These are phyloP conservation scores for Xylaria flabelliformis DNA, from an alignment of 495 filamentous ascomycete genomes.

Conservation along the genomic window DNA sequence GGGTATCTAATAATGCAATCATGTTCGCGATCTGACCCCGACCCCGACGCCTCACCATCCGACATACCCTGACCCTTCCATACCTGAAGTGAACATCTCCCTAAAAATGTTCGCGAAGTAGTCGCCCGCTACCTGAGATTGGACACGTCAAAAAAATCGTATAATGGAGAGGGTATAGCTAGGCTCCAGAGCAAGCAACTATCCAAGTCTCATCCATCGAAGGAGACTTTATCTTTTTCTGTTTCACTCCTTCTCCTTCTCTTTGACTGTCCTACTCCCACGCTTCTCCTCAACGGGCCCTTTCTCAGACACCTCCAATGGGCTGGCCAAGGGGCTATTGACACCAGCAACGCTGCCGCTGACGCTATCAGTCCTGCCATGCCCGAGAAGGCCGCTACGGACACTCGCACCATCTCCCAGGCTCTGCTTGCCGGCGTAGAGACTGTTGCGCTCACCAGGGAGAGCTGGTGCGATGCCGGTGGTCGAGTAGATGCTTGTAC, in stretches of 20 bases:
- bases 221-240: background rate
- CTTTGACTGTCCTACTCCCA: slow-evolving; percentile 28
- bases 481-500: slow-evolving; percentile 85
- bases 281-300: slow-evolving; percentile 41
- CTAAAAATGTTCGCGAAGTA: background rate
- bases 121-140: background rate
- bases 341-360: slow-evolving; percentile 73
- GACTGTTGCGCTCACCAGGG: slow-evolving; percentile 78
- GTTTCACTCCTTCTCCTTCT: slow-evolving; percentile 28
- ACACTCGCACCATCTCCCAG: slow-evolving; percentile 78
- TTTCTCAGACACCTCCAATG: slow-evolving; percentile 51
- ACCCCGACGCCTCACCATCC: slow-evolving; percentile 21
- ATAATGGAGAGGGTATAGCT: background rate
- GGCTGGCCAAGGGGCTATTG: slow-evolving; percentile 67
- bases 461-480: slow-evolving; percentile 71
- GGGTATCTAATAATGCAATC: slow-evolving; percentile 28
- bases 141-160: background rate
- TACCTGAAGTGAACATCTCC: slow-evolving; percentile 15
- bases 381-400: slow-evolving; percentile 76
- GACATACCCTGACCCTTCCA: slow-evolving; percentile 9
- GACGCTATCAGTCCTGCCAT: slow-evolving; percentile 81
- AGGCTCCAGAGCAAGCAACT: background rate
- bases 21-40: slow-evolving; percentile 20
- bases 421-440: slow-evolving; percentile 74
- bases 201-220: background rate